Percentiles rank a stretch among this genome's conserved stretches.
Evolutionary conservation across 129 eudicot species (phyloP).

Genomic region (Centaurea solstitialis): DNA sequence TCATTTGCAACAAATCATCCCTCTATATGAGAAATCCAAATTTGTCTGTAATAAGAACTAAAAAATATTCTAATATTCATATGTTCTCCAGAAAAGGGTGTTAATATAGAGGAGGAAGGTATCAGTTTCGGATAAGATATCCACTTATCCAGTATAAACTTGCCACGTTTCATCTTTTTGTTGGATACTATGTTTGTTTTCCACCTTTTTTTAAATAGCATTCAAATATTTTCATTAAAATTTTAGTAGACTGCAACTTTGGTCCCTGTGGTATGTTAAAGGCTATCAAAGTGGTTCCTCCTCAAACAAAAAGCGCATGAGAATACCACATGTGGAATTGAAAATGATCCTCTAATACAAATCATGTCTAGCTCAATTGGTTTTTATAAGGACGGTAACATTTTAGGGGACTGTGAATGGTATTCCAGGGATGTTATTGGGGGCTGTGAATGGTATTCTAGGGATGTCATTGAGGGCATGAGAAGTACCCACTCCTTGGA

Average conservation of each 20-base stretch:
- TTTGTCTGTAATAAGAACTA: too few relatives aligned
- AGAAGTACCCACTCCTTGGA: too few relatives aligned
- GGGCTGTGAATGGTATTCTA: too few relatives aligned
- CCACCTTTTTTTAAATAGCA: background rate
- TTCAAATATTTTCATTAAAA: background rate
- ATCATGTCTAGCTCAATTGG: too few relatives aligned
- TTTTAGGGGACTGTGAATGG: too few relatives aligned
- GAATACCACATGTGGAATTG: too few relatives aligned
- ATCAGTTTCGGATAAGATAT: background rate
- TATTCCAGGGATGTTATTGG: too few relatives aligned
- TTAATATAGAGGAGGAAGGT: background rate
- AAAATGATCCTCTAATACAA: too few relatives aligned
- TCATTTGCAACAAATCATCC: slow-evolving; percentile 28
- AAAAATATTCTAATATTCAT: too few relatives aligned
- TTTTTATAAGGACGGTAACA: too few relatives aligned
- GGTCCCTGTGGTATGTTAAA: background rate
- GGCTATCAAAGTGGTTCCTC: background rate
- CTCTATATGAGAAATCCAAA: too few relatives aligned
- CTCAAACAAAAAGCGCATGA: background rate
- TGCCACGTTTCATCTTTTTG: slow-evolving; percentile 33
- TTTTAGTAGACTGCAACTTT: background rate
- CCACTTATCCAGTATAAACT: slow-evolving; percentile 6
- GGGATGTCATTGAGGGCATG: too few relatives aligned
- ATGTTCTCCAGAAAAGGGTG: slow-evolving; percentile 5
- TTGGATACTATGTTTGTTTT: slow-evolving; percentile 15